These are phyloP conservation scores for Naganishia vaughanmartiniae DNA, from an alignment of 768 basidiomycete species.

Conservation along the genomic window DNA sequence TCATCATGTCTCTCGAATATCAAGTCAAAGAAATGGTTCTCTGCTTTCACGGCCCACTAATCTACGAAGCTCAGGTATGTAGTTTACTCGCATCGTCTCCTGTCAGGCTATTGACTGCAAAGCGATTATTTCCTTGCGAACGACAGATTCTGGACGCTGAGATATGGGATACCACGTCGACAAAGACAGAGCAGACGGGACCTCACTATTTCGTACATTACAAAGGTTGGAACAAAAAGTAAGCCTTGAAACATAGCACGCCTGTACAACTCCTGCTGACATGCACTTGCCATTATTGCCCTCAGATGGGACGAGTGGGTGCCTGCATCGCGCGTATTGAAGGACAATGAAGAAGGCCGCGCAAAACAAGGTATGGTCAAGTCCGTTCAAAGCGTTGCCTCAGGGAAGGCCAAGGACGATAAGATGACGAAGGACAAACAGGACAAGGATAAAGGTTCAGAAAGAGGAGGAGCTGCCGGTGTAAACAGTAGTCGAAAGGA, in stretches of 20 bases:
- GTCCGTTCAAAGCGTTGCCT: constrained; percentile 23
- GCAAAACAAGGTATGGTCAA: constrained; percentile 69
- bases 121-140: not conserved
- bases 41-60: constrained; percentile 90
- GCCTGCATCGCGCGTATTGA: constrained; percentile 71
- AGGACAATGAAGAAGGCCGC: constrained; percentile 76
- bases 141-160: constrained; percentile 65
- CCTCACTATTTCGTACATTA: constrained; percentile 94
- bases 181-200: constrained; percentile 64
- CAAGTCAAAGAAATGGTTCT: constrained; percentile 72
- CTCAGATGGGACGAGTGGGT: constrained; percentile 98
- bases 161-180: constrained; percentile 64
- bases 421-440: constrained; percentile 40
- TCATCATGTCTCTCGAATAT: constrained; percentile 49
- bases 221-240: constrained; percentile 99
- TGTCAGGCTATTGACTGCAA: not conserved
- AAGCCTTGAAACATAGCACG: constrained; percentile 37
- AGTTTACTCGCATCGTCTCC: not conserved
- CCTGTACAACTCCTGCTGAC: constrained; percentile 10
- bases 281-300: not conserved
- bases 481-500: constrained; percentile 4
- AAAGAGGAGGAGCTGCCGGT: constrained; percentile 5
- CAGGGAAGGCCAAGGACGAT: constrained; percentile 24
- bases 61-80: constrained; percentile 83
- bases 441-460: constrained; percentile 32